Evolutionary conservation across 768 basidiomycete genomes (phyloP).

Genomic region (Kwoniella sp.): DNA sequence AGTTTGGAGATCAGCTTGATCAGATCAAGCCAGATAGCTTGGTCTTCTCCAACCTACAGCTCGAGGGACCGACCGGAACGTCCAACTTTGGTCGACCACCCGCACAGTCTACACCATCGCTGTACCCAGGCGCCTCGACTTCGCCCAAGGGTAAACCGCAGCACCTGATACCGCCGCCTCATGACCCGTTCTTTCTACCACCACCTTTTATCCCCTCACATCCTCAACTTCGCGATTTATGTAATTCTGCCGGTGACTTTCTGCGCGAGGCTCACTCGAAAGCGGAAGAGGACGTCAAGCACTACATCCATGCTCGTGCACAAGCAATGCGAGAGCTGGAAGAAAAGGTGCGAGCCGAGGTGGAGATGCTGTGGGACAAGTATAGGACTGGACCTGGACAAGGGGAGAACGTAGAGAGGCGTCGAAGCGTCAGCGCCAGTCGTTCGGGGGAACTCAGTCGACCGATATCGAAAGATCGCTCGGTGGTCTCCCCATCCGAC

Average conservation of each 20-base stretch:
- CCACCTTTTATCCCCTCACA: slow-evolving; percentile 48
- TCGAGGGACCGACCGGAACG: slow-evolving; percentile 11
- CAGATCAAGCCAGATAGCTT: neutral
- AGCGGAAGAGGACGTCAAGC: slow-evolving; percentile 36
- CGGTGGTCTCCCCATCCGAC: neutral
- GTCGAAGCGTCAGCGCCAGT: slow-evolving; percentile 6
- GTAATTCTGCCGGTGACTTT: slow-evolving; percentile 28
- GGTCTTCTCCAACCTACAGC: slow-evolving; percentile 23
- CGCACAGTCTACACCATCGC: slow-evolving; percentile 3
- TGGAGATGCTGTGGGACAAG: slow-evolving; percentile 45
- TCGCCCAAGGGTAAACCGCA: neutral
- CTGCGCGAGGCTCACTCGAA: slow-evolving; percentile 26
- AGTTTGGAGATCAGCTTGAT: slow-evolving; percentile 24
- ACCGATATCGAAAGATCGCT: slow-evolving; percentile 8
- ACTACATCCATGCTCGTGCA: slow-evolving; percentile 31
- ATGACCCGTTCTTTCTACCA: slow-evolving; percentile 51
- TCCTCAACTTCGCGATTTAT: slow-evolving; percentile 38
- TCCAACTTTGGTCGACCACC: slow-evolving; percentile 40
- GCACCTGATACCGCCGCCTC: slow-evolving; percentile 28
- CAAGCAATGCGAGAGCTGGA: slow-evolving; percentile 32
- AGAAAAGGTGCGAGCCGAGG: slow-evolving; percentile 39
- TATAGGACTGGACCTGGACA: slow-evolving; percentile 27
- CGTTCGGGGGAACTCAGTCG: neutral
- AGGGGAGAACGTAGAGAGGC: slow-evolving; percentile 8
- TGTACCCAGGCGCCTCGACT: slow-evolving; percentile 6